Percentiles rank a stretch among this genome's conserved stretches.
Evolutionary conservation across 2,329 filamentous ascomycete species (phyloP).

Genomic region (Pestalotiopsis sp.): DNA sequence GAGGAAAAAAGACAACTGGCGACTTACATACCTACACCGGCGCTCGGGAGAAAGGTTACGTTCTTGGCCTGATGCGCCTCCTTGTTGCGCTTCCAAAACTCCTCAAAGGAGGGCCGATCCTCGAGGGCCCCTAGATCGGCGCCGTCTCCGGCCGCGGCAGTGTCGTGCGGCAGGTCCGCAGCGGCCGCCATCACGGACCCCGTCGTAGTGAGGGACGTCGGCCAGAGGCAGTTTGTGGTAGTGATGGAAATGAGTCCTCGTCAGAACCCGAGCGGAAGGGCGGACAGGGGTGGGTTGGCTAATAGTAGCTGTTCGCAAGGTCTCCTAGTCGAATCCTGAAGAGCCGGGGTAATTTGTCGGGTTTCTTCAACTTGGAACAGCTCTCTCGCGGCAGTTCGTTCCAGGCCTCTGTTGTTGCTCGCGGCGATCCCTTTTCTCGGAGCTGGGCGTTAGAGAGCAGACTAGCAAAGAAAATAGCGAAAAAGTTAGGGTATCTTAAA

Average conservation of each 20-base stretch:
- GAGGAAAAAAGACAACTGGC: not conserved
- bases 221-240: not conserved
- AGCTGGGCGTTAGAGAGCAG: not conserved
- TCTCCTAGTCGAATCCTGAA: not conserved
- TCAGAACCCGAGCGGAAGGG: not conserved
- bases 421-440: not conserved
- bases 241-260: not conserved
- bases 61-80: conserved; percentile 6
- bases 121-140: not conserved
- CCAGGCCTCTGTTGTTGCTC: not conserved
- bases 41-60: conserved; percentile 5
- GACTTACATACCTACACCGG: conserved; percentile 11
- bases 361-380: not conserved
- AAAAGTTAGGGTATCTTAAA: not conserved
- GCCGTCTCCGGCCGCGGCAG: not conserved
- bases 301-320: not conserved
- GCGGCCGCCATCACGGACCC: not conserved
- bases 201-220: not conserved
- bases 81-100: conserved; percentile 16
- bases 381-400: not conserved
- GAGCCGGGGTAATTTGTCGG: not conserved
- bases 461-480: not conserved
- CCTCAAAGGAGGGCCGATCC: conserved; percentile 13
- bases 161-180: not conserved
- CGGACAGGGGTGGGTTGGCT: not conserved